Evolutionary conservation across 495 filamentous ascomycete species (phyloP).

Genomic region (Xylaria castorea): DNA sequence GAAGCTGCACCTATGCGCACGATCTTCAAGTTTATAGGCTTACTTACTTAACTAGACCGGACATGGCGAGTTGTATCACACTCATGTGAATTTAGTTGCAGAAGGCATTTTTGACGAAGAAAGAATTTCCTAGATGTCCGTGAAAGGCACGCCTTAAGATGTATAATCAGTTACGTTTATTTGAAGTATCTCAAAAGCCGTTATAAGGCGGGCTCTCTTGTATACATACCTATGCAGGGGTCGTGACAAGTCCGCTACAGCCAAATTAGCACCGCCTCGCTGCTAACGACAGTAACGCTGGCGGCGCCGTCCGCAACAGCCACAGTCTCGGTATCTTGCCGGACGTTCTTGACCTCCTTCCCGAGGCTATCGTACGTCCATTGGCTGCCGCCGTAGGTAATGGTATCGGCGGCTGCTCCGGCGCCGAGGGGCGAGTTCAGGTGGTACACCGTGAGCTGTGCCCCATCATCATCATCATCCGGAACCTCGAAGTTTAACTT

Average conservation of each 20-base stretch:
- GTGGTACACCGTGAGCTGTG: constrained; percentile 32
- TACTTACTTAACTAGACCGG: neutral
- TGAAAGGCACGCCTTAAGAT: neutral
- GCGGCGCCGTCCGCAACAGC: constrained; percentile 31
- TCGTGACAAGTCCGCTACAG: constrained; percentile 12
- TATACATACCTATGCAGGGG: neutral
- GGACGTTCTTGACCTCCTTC: constrained; percentile 35
- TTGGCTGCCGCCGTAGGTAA: constrained; percentile 42
- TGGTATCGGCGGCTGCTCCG: constrained; percentile 34
- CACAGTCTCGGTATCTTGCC: constrained; percentile 32
- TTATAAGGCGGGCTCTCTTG: neutral
- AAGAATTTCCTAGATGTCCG: neutral
- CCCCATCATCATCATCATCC: constrained; percentile 15
- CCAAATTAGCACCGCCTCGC: constrained; percentile 39
- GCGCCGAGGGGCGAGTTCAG: constrained; percentile 38
- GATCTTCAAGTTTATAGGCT: neutral
- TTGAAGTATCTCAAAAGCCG: neutral
- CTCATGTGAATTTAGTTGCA: neutral
- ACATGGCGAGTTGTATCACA: neutral
- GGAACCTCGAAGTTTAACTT: constrained; percentile 30
- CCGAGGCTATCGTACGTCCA: constrained; percentile 41
- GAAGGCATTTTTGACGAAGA: neutral
- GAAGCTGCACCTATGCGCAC: too few species aligned
- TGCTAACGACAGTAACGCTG: constrained; percentile 31
- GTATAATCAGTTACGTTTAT: neutral